Evolutionary conservation across 2,329 filamentous ascomycete species (phyloP).

Genomic region (Fonsecaea erecta): DNA sequence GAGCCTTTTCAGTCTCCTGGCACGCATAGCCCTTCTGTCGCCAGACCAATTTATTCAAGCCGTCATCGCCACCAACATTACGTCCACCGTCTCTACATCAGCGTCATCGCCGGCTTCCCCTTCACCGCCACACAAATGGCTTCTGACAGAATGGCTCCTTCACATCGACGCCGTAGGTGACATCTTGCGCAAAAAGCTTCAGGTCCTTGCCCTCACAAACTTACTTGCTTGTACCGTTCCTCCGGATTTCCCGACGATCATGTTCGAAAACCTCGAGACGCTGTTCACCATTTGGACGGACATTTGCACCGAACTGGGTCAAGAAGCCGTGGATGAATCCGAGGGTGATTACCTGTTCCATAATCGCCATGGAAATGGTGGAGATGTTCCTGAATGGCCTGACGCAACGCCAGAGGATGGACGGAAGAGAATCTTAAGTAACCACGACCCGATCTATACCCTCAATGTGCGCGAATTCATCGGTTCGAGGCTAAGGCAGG

Average conservation of each 20-base stretch:
- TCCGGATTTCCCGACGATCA: constrained; percentile 43
- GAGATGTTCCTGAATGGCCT: constrained; percentile 42
- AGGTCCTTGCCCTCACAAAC: constrained; percentile 52
- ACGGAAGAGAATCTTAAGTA: constrained; percentile 48
- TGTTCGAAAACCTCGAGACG: constrained; percentile 52
- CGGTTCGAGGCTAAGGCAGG: constrained; percentile 51
- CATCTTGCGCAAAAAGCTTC: constrained; percentile 53
- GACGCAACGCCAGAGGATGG: constrained; percentile 49
- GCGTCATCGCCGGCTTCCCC: constrained; percentile 29
- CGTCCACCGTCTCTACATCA: constrained; percentile 31
- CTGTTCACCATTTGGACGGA: constrained; percentile 55
- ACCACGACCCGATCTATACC: constrained; percentile 49
- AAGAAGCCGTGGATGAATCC: constrained; percentile 47
- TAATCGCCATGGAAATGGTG: constrained; percentile 41
- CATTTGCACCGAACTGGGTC: constrained; percentile 50
- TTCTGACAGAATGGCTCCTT: constrained; percentile 54
- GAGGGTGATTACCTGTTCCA: constrained; percentile 50
- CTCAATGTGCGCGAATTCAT: constrained; percentile 53
- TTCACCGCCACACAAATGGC: constrained; percentile 42
- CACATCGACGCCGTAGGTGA: constrained; percentile 56
- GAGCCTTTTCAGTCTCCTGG: constrained; percentile 83
- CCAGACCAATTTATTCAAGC: constrained; percentile 68
- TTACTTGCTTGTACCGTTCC: constrained; percentile 47
- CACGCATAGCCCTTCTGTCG: constrained; percentile 75
- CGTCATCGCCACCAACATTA: constrained; percentile 44